Evolutionary conservation across 768 basidiomycete genomes (phyloP).

Genomic region (Mycena pura): DNA sequence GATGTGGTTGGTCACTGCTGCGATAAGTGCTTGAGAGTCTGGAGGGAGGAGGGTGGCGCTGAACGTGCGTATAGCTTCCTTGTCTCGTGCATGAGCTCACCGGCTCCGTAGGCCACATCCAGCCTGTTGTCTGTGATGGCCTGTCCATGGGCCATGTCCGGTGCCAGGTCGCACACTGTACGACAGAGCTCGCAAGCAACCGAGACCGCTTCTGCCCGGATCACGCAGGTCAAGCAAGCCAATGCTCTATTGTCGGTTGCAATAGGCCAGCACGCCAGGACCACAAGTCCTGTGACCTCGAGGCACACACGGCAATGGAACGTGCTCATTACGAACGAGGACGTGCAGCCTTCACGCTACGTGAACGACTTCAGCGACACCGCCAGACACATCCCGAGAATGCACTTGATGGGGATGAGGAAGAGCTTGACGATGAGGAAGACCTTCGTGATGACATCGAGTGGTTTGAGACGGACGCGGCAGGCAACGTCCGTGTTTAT

Average conservation of each 20-base stretch:
- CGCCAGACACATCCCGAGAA: background rate
- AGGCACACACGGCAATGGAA: background rate
- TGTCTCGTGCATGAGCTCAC: too few relatives aligned
- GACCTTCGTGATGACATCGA: slow-evolving; percentile 7
- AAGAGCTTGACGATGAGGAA: background rate
- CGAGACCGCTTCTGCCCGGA: slow-evolving; percentile 17
- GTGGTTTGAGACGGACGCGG: background rate
- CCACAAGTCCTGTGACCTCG: background rate
- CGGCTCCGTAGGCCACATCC: background rate
- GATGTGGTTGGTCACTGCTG: slow-evolving; percentile 36
- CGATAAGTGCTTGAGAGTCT: slow-evolving; percentile 31
- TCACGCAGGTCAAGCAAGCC: background rate
- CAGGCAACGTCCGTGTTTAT: background rate
- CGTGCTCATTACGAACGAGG: slow-evolving; percentile 1
- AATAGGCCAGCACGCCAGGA: background rate
- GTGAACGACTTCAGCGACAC: background rate
- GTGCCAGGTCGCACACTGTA: slow-evolving; percentile 19
- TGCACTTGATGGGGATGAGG: background rate
- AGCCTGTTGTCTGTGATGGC: slow-evolving; percentile 20
- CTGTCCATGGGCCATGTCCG: slow-evolving; percentile 26
- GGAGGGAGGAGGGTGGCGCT: slow-evolving; percentile 9
- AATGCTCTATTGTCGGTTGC: background rate
- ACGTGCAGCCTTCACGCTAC: background rate
- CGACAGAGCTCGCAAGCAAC: slow-evolving; percentile 13
- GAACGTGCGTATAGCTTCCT: background rate